phyloP scores from a whole-genome alignment of 176 grass and related monocot genomes.

The Zizania latifolia region DNA sequence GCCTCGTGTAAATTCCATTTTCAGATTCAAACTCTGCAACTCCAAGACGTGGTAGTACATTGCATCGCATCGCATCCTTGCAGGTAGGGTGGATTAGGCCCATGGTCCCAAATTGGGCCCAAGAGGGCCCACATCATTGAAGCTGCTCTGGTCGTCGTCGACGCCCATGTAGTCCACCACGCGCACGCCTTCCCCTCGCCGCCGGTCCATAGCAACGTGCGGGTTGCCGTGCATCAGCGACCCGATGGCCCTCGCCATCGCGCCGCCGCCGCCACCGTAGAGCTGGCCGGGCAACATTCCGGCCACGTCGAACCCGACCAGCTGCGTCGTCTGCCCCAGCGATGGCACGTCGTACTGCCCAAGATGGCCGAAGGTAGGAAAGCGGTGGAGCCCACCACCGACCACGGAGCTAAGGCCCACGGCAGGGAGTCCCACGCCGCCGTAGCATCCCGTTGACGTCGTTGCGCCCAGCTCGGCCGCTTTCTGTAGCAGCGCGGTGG shows the following conservation, averaged over 20 bases:
- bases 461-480: slow-evolving; percentile 49
- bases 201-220: background rate
- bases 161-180: slow-evolving; percentile 68
- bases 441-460: background rate
- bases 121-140: background rate
- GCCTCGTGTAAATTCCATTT: too few relatives aligned
- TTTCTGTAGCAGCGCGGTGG: slow-evolving; percentile 67
- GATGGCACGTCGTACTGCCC: too few relatives aligned
- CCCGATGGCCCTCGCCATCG: background rate
- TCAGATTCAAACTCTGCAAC: too few relatives aligned
- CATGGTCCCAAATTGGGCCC: slow-evolving; percentile 11
- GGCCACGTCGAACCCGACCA: slow-evolving; percentile 29
- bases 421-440: background rate
- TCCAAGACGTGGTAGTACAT: too few relatives aligned
- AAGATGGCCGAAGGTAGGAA: background rate
- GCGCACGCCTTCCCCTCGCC: background rate
- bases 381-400: background rate
- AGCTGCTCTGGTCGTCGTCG: slow-evolving; percentile 14
- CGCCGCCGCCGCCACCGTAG: background rate
- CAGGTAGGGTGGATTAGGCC: background rate
- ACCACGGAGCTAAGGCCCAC: slow-evolving; percentile 15
- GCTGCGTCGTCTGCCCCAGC: background rate
- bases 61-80: too few relatives aligned
- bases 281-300: background rate
- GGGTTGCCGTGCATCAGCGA: background rate